Base-by-base conservation (phyloP, 2,329 filamentous ascomycete genomes). In the Neoarthrinium moseri region DNA sequence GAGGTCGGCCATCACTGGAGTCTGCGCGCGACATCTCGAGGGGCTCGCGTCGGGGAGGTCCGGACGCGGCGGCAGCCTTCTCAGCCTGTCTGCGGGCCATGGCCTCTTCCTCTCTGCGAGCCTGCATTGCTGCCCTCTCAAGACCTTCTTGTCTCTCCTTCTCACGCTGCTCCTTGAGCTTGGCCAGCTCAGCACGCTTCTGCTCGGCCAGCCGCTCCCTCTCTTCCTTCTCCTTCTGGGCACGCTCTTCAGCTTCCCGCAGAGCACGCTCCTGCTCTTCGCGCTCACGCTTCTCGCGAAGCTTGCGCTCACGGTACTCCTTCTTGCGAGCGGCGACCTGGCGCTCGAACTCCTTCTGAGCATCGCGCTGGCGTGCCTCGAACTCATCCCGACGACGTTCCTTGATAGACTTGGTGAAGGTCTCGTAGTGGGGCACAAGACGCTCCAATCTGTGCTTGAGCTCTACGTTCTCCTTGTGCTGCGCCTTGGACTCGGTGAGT, bases 321-420 rank as follows among this genome's bases (percentile, higher is more conserved):
- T 90, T 92, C 71, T 91, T 85, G 61, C 94, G 89, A 54, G 84
- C 80, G 30, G 86, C 81, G 70, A 96, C 95, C 74, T 95, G 90
- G 69, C 87, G 87, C 75, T 97, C 89, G 48, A 97, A 81, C 65
- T 99, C 94, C 54, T 87, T 84, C 76, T 97, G 91, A 24, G 94
- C 94, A 61, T 89, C 86, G 67, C 87, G 91, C 63, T 89, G 89
- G 54, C 91, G 88, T 75, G 88, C 92, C 78, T 97, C 94, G 57
- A 97, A 99, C 69, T 97, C 91, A 58, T 95, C 88, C 63, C 90
- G 89, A 58, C 92, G 89, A 63, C 90, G 86, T 68, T 94, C 86
- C 51, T 89, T 88, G 44, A 99, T 83, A 38, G 85, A 84, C 55
- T 85, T 77, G 62, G 88, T 84, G 81, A 96, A 97, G 8, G 74